A percentile compares a stretch with the other conserved stretches of the same genome.
Conservation (phyloP, 75 land plant species). For the Cupressus sempervirens region DNA sequence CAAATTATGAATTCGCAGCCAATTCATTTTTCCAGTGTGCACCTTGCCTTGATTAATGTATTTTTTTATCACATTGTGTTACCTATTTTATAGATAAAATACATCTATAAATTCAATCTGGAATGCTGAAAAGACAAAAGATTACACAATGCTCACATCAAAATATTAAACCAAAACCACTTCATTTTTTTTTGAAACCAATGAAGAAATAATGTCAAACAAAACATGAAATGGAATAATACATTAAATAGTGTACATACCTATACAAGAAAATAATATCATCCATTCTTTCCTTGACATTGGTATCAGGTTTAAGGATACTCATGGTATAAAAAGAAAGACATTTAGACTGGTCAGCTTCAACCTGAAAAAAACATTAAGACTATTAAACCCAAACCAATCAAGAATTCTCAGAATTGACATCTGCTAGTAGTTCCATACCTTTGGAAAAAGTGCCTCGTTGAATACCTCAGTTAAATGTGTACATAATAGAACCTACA, state of each 20-base stretch:
- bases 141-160: not conserved
- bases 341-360: constrained; percentile 47
- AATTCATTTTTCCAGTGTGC: not conserved
- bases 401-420: constrained; percentile 9
- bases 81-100: not conserved
- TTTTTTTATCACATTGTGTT: not conserved
- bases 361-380: not conserved
- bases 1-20: too few species aligned
- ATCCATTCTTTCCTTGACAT: constrained; percentile 20
- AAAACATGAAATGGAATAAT: not conserved
- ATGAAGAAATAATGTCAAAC: not conserved
- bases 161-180: not conserved
- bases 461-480: constrained; percentile 86
- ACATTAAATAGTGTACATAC: constrained; percentile 23
- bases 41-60: not conserved
- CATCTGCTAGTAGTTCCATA: constrained; percentile 10
- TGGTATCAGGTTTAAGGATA: constrained; percentile 54
- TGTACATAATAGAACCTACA: constrained; percentile 86
- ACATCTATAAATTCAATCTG: not conserved
- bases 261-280: constrained; percentile 87
- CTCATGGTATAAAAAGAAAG: constrained; percentile 86
- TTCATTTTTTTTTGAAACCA: not conserved
- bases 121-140: not conserved
- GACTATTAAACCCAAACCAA: constrained; percentile 6
- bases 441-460: constrained; percentile 58